Conservation (phyloP, 2,329 filamentous ascomycete genomes). For the Colletotrichum chlorophyti region DNA sequence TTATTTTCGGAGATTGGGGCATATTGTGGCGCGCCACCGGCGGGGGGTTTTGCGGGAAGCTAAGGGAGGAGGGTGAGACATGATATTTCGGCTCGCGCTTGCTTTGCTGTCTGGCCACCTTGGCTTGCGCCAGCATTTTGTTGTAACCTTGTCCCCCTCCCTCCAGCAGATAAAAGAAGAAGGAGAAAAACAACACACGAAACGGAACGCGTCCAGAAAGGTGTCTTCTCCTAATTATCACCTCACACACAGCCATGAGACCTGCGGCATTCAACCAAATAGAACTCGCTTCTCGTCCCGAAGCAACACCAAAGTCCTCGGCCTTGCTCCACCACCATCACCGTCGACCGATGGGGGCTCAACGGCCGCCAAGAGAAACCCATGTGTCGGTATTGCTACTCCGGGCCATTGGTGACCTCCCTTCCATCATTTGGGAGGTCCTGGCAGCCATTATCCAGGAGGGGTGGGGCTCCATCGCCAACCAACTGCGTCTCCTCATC, state of each 20-base stretch:
- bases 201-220: neutral
- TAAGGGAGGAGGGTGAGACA: conserved; percentile 26
- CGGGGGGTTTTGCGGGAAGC: conserved; percentile 16
- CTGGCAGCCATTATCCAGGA: conserved; percentile 18
- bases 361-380: neutral
- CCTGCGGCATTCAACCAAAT: neutral
- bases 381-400: conserved; percentile 24
- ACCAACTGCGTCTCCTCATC: conserved; percentile 23
- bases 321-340: neutral
- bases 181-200: neutral
- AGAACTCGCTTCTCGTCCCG: neutral
- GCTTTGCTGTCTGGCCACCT: conserved; percentile 9
- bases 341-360: conserved; percentile 7
- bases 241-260: neutral
- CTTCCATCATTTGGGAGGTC: conserved; percentile 23
- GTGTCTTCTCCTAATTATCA: neutral
- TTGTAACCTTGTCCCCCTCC: neutral
- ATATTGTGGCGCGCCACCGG: conserved; percentile 20
- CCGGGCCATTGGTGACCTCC: conserved; percentile 19
- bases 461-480: conserved; percentile 17
- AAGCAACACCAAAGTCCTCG: neutral
- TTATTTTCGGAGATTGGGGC: conserved; percentile 10
- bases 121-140: neutral
- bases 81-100: neutral
- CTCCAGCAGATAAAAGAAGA: neutral